A percentile compares a stretch with the other conserved stretches of the same genome.
phyloP scores from a whole-genome alignment of 73 alveolate species.

The Tetrahymena borealis region DNA sequence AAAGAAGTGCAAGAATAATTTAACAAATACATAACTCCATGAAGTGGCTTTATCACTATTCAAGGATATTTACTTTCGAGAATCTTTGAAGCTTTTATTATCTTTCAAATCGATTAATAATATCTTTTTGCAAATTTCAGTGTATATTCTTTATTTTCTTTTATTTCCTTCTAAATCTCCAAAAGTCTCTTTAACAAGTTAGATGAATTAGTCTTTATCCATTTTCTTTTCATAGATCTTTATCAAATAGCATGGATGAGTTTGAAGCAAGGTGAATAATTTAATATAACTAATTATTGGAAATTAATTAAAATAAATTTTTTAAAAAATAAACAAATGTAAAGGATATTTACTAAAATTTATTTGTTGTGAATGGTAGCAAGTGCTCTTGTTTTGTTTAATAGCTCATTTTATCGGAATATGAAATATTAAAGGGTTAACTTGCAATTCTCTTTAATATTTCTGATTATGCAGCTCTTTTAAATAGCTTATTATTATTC shows the following conservation, averaged over 20 bases:
- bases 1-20: neutral
- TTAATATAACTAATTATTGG: neutral
- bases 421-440: neutral
- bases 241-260: neutral
- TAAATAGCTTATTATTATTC: neutral
- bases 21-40: neutral
- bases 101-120: neutral
- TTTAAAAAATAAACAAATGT: neutral
- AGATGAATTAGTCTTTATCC: neutral
- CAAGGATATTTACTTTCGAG: neutral
- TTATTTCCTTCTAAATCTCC: neutral
- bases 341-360: neutral
- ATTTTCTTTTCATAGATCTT: neutral
- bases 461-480: neutral
- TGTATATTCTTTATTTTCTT: neutral
- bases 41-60: neutral
- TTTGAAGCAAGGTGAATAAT: neutral
- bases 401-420: neutral
- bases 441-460: neutral
- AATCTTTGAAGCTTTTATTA: neutral
- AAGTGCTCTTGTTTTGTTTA: neutral
- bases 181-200: neutral
- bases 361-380: neutral
- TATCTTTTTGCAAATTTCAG: neutral
- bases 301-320: neutral